phyloP scores from a whole-genome alignment of 495 filamentous ascomycete species.

The Aspergillus egyptiacus region DNA sequence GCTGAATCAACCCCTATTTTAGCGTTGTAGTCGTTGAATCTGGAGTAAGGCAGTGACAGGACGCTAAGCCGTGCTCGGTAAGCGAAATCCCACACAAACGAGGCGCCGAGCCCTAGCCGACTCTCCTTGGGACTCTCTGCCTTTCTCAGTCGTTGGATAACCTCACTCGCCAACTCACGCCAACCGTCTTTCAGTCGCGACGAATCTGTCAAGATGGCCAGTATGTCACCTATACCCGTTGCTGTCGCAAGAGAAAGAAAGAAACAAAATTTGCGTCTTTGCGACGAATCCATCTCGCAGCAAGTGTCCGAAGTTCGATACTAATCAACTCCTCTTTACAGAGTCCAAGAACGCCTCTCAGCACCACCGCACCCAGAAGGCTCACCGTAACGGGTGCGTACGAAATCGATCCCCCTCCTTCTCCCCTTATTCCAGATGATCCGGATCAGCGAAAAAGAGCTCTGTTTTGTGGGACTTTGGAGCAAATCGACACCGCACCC shows the following conservation, averaged over 20 bases:
- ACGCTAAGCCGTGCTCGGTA: slow-evolving; percentile 31
- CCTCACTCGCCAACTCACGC: slow-evolving; percentile 28
- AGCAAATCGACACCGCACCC: neutral
- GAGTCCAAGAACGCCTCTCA: slow-evolving; percentile 99
- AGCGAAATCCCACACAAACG: slow-evolving; percentile 45
- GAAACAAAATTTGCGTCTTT: too few relatives aligned
- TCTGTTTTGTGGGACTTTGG: slow-evolving; percentile 10
- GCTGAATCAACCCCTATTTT: too few relatives aligned
- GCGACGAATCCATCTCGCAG: too few relatives aligned
- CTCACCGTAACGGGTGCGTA: slow-evolving; percentile 92
- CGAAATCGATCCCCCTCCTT: neutral
- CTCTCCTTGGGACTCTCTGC: slow-evolving; percentile 22
- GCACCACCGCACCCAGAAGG: slow-evolving; percentile 95
- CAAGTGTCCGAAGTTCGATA: slow-evolving; percentile 19
- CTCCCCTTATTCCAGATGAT: neutral
- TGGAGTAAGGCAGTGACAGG: neutral
- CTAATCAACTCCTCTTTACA: slow-evolving; percentile 33
- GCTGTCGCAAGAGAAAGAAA: too few relatives aligned
- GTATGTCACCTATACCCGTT: slow-evolving; percentile 34
- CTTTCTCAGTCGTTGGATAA: slow-evolving; percentile 24
- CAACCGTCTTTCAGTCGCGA: slow-evolving; percentile 34
- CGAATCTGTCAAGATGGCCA: slow-evolving; percentile 50
- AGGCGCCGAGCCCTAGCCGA: slow-evolving; percentile 36
- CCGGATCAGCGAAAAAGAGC: neutral
- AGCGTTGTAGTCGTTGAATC: neutral